These are phyloP conservation scores for Gonium pectorale DNA, from an alignment of 139 green algal genomes.

Conservation along the genomic window DNA sequence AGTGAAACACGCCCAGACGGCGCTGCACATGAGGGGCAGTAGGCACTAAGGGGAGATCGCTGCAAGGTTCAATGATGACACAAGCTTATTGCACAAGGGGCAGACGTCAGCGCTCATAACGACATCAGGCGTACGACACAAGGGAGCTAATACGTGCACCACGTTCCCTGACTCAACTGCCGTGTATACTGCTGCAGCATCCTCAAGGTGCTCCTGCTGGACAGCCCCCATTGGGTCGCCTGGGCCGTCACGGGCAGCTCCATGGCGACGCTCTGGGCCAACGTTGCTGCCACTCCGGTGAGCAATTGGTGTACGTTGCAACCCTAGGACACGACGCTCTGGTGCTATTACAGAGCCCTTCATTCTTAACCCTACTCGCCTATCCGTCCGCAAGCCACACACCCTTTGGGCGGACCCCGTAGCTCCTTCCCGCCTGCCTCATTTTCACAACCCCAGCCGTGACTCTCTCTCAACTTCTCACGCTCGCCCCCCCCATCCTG, in stretches of 20 bases:
- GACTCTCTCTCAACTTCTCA: background rate
- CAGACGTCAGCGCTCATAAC: background rate
- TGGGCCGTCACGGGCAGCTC: constrained; percentile 35
- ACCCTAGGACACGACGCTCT: background rate
- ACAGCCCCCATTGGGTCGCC: constrained; percentile 27
- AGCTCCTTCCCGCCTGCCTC: constrained; percentile 6
- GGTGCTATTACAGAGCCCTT: background rate
- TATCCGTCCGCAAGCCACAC: constrained; percentile 6
- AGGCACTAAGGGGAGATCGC: background rate
- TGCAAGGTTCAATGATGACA: constrained; percentile 4
- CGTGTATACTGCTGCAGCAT: background rate
- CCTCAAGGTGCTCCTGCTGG: constrained; percentile 29
- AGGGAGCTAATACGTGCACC: constrained; percentile 1
- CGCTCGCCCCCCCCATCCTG: background rate
- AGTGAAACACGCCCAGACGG: background rate
- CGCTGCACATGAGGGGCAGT: background rate
- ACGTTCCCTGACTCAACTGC: constrained; percentile 1
- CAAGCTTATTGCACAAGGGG: background rate
- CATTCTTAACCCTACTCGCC: background rate
- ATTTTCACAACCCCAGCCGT: background rate
- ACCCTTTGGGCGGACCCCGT: background rate
- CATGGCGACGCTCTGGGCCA: constrained; percentile 35
- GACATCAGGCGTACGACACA: constrained; percentile 2
- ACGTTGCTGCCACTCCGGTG: constrained; percentile 18
- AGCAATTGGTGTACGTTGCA: background rate